Base-by-base conservation (phyloP, 148 eudicot species). In the Diospyros kaki region DNA sequence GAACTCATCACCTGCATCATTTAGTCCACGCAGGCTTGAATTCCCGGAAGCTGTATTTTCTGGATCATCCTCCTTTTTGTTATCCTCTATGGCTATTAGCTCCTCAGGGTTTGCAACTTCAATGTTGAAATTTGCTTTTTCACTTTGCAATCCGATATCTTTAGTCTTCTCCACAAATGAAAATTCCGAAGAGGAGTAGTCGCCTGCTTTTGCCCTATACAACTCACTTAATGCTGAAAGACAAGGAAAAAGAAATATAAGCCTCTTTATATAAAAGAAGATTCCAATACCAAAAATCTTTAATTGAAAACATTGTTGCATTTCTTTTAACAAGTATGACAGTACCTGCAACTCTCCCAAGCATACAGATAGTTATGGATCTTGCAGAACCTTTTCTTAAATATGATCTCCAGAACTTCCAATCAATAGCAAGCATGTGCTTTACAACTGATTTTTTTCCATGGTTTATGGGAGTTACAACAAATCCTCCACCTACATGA, bases 361-460 rank as follows among this genome's bases (percentile, higher is more conserved):
- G 83, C 90, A 89, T 84, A 40, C 75, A 80, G 51, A 83, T 79
- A 58, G 93, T 87, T 48, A 82, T 74, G 64, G 93, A 82, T 81
- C 86, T 80, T 43, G 77, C 70, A 48, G 84, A 69, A 42, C 80
- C 66, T 78, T 76, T 81, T 68, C n/a, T 73, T 42, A 86, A 9
- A 64, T 81, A 85, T 45, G 85, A 82, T 81, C 76, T 86, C 93
- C 91, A 89, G 28, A 76, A 77, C 78, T 78, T 90, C 96, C 96
- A 90, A 78, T 91, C 93, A 39, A 91, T 75, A 28, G 91, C 87
- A 69, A 91, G 87, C 93, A 91, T 89, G 81, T 91, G 87, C 64
- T 80, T 91, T 59, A 91, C 90, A 18, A 87, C 76, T 17, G 91
- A 89, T 51, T 80, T 82, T 42, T 84, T 89, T 42, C 91, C 88